Percentiles rank a stretch among this genome's conserved stretches.
Evolutionary conservation across 2,329 filamentous ascomycete species (phyloP).

Genomic region (Westerdykella ornata): DNA sequence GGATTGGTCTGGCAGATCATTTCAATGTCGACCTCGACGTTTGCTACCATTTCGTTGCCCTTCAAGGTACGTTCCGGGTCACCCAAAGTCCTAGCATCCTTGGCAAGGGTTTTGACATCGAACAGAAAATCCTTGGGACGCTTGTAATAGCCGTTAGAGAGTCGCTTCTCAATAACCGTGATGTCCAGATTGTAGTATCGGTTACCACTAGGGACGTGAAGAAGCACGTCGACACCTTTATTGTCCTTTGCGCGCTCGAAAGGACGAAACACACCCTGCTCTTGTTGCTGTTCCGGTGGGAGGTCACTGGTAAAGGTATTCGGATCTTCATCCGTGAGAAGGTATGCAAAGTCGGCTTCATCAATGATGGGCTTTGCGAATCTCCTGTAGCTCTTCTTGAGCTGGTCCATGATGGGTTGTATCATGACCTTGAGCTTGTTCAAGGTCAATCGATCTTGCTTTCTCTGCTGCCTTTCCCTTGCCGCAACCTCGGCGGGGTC

Average conservation of each 20-base stretch:
- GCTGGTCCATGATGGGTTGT: slow-evolving; percentile 95
- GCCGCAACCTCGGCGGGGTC: slow-evolving; percentile 59
- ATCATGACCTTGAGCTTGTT: slow-evolving; percentile 84
- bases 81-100: slow-evolving; percentile 75
- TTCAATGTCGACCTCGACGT: slow-evolving; percentile 88
- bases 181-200: slow-evolving; percentile 95
- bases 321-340: slow-evolving; percentile 78
- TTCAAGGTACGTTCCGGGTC: slow-evolving; percentile 78
- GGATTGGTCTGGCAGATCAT: slow-evolving; percentile 63
- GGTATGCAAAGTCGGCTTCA: slow-evolving; percentile 65
- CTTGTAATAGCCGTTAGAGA: slow-evolving; percentile 95
- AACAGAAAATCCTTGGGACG: slow-evolving; percentile 81
- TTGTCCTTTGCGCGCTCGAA: slow-evolving; percentile 75
- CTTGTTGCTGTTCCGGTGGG: slow-evolving; percentile 47
- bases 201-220: slow-evolving; percentile 68
- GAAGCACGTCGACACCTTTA: slow-evolving; percentile 68
- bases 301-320: slow-evolving; percentile 56
- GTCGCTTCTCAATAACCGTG: slow-evolving; percentile 86
- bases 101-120: slow-evolving; percentile 77
- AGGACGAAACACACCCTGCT: slow-evolving; percentile 57
- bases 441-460: slow-evolving; percentile 73
- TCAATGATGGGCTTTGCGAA: slow-evolving; percentile 74
- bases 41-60: slow-evolving; percentile 84
- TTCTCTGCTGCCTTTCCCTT: slow-evolving; percentile 72
- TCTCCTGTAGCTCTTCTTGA: slow-evolving; percentile 81